phyloP scores from a whole-genome alignment of 345 rosid species.

The Camelina neglecta region DNA sequence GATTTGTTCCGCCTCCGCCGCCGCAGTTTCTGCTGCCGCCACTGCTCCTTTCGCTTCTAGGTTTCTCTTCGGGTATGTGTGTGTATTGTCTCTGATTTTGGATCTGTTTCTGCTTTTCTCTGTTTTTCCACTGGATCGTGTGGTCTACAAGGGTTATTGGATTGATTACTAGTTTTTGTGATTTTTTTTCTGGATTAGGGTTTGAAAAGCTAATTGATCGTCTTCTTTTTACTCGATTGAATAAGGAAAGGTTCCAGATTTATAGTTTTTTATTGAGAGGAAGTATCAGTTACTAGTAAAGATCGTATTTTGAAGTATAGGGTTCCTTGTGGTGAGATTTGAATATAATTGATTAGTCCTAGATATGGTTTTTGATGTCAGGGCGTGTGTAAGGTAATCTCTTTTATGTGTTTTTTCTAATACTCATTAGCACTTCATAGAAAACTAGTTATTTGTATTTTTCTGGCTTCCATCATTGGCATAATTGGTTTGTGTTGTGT shows the following conservation, averaged over 20 bases:
- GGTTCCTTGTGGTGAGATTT: not conserved
- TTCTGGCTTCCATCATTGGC: not conserved
- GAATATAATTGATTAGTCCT: not conserved
- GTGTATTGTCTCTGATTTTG: not conserved
- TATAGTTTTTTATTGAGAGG: not conserved
- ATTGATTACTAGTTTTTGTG: conserved; percentile 7
- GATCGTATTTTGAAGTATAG: not conserved
- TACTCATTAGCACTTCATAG: conserved; percentile 4
- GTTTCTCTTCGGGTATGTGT: conserved; percentile 74
- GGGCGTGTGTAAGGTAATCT: not conserved
- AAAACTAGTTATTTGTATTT: not conserved
- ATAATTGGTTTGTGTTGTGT: not conserved
- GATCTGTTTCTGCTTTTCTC: conserved; percentile 34
- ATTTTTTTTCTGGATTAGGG: conserved; percentile 20
- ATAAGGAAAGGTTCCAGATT: not conserved
- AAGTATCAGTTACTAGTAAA: not conserved
- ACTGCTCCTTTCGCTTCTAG: conserved; percentile 78
- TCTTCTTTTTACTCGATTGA: not conserved
- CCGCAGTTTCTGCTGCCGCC: conserved; percentile 65
- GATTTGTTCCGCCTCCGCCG: conserved; percentile 64
- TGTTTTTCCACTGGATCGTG: conserved; percentile 32
- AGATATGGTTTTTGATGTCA: not conserved
- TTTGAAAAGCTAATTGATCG: not conserved
- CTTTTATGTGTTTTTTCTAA: not conserved
- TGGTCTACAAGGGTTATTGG: not conserved